Evolutionary conservation across 805 yeast genomes (phyloP).

Genomic region (Starmerella vaccinii): DNA sequence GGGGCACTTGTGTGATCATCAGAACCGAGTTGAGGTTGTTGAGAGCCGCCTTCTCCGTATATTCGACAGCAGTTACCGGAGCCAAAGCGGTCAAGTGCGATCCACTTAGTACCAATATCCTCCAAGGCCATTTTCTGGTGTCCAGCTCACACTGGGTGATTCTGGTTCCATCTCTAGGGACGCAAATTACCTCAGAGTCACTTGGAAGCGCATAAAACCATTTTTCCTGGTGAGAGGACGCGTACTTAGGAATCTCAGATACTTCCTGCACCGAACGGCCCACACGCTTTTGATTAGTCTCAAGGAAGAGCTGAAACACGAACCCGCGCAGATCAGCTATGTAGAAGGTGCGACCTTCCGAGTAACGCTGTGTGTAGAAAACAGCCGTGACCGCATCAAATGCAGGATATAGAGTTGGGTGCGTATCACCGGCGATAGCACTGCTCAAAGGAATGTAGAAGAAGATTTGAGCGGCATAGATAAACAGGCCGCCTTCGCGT

Average conservation of each 20-base stretch:
- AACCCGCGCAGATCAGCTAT: not conserved
- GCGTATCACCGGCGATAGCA: constrained; percentile 2
- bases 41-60: not conserved
- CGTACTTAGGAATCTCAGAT: not conserved
- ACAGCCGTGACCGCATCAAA: not conserved
- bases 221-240: not conserved
- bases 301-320: not conserved
- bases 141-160: constrained; percentile 9
- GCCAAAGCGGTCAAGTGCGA: not conserved
- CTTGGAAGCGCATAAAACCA: not conserved
- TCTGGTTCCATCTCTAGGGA: not conserved
- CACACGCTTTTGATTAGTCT: not conserved
- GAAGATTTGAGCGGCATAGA: not conserved
- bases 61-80: not conserved
- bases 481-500: not conserved
- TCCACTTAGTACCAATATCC: not conserved
- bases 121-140: constrained; percentile 11
- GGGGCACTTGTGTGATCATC: not conserved
- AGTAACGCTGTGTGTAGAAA: not conserved
- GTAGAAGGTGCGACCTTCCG: not conserved
- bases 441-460: not conserved
- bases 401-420: not conserved
- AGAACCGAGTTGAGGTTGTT: not conserved
- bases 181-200: not conserved
- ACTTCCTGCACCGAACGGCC: not conserved